These are phyloP conservation scores for Nitzschia sp. DNA, from an alignment of 108 stramenopile species.

Conservation along the genomic window DNA sequence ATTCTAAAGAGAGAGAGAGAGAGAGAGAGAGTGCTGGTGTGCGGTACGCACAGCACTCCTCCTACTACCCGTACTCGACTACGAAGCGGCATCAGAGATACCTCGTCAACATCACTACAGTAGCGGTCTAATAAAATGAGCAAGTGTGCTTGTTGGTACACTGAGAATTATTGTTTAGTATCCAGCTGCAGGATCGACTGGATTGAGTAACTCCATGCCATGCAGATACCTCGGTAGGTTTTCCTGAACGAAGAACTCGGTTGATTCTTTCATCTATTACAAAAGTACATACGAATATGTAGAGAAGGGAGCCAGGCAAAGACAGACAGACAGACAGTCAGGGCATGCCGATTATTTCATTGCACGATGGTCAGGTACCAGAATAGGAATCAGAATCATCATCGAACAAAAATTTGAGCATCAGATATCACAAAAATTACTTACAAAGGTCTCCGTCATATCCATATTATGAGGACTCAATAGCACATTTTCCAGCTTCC, in stretches of 20 bases:
- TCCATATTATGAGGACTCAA: slow-evolving; percentile 79
- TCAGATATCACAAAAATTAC: slow-evolving; percentile 2
- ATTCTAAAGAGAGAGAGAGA: no score
- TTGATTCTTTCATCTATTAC: slow-evolving; percentile 47
- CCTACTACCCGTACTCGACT: no score
- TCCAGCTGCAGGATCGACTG: slow-evolving; percentile 57
- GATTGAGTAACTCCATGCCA: slow-evolving; percentile 70
- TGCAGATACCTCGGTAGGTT: slow-evolving; percentile 66
- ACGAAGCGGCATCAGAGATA: no score
- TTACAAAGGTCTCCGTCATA: slow-evolving; percentile 59
- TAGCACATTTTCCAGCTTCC: slow-evolving; percentile 84
- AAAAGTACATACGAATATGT: not conserved
- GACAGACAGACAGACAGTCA: no score
- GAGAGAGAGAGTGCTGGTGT: no score
- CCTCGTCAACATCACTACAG: no score
- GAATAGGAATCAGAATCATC: not conserved
- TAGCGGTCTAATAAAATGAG: no score
- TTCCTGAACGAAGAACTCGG: slow-evolving; percentile 72
- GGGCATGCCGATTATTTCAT: no score
- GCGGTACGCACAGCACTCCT: no score
- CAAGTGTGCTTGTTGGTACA: no score
- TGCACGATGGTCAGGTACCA: no score
- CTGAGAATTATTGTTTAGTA: slow-evolving; percentile 58
- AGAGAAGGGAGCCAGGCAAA: no score
- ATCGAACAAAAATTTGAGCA: not conserved